Conservation (phyloP, 208 protist species). For the Trypanosoma cruzi region DNA sequence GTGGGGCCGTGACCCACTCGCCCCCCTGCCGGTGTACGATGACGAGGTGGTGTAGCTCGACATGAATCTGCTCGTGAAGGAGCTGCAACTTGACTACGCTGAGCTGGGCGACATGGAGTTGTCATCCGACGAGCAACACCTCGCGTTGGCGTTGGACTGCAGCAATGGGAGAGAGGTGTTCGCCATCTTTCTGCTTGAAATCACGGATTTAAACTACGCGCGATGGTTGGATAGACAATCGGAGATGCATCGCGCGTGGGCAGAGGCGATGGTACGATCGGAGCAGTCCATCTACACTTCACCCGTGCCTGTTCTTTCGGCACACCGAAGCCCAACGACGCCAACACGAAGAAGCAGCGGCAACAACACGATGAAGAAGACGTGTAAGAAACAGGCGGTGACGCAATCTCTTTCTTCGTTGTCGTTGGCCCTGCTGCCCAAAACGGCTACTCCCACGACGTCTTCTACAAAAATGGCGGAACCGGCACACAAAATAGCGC, state of each 20-base stretch:
- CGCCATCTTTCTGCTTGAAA: slow-evolving; percentile 55
- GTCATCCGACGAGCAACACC: slow-evolving; percentile 42
- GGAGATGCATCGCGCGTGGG: slow-evolving; percentile 39
- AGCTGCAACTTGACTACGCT: slow-evolving; percentile 46
- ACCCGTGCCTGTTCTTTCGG: slow-evolving; percentile 10
- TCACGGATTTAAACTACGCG: slow-evolving; percentile 53
- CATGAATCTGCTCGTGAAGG: slow-evolving; percentile 56
- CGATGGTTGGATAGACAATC: slow-evolving; percentile 43
- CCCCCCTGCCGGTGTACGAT: slow-evolving; percentile 47
- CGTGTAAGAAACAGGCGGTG: background rate
- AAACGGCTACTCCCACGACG: background rate
- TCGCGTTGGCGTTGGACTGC: slow-evolving; percentile 65
- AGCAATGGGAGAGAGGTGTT: slow-evolving; percentile 66
- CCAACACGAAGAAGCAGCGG: background rate
- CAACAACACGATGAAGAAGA: background rate
- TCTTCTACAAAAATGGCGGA: background rate
- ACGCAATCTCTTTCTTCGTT: background rate
- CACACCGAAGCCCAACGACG: slow-evolving; percentile 4
- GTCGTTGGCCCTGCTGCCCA: background rate
- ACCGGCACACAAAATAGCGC: slow-evolving; percentile 38
- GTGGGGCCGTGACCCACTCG: slow-evolving; percentile 32
- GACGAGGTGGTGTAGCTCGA: slow-evolving; percentile 76
- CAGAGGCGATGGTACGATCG: slow-evolving; percentile 25
- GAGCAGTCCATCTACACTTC: slow-evolving; percentile 49
- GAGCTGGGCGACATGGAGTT: slow-evolving; percentile 74